Conservation (phyloP, 106 monocot species). For the Xerophyta viscosa region DNA sequence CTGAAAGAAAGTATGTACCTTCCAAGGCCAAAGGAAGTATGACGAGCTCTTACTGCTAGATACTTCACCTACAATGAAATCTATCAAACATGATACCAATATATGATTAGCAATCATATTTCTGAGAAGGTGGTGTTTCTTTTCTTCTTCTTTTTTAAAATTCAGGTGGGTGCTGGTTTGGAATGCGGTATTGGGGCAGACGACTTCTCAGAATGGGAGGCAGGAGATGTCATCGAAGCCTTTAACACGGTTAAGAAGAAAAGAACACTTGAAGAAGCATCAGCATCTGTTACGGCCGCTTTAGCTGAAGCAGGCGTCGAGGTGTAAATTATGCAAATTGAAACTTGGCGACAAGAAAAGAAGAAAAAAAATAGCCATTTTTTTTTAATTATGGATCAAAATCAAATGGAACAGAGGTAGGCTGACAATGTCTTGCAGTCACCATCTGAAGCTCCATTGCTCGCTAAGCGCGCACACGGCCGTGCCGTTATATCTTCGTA, state of each 20-base stretch:
- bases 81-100: background rate
- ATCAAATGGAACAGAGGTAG: no score
- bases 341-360: background rate
- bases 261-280: conserved; percentile 91
- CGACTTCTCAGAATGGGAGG: conserved; percentile 76
- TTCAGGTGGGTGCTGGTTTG: conserved; percentile 76
- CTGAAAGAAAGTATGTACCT: no score
- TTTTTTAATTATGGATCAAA: no score
- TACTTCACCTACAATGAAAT: no score
- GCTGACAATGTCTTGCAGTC: no score
- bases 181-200: conserved; percentile 91
- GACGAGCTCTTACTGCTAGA: no score
- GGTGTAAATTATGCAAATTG: conserved; percentile 4
- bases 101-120: background rate
- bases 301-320: conserved; percentile 62
- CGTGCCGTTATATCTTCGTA: no score
- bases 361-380: no score
- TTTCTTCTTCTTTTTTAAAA: background rate
- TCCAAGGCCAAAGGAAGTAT: no score
- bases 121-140: background rate
- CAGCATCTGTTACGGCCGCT: conserved; percentile 63
- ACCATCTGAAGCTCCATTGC: no score
- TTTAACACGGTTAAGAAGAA: conserved; percentile 75
- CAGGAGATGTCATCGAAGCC: conserved; percentile 75
- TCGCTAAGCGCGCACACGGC: no score